Base-by-base conservation (phyloP, 352 stramenopile species). In the Globisporangium apiculatum region DNA sequence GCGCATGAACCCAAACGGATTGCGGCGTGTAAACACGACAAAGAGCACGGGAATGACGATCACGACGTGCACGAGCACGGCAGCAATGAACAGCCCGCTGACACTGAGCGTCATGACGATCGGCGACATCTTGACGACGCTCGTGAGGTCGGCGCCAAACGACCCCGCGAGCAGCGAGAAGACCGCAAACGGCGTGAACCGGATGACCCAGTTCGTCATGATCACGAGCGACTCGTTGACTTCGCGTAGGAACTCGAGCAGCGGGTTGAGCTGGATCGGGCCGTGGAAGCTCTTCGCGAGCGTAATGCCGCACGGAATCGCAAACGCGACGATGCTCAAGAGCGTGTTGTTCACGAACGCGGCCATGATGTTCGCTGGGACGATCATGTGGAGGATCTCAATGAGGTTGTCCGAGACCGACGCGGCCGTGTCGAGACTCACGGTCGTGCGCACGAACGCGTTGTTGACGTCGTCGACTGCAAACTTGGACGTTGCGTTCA, bases 171-270 rank as follows among this genome's bases (percentile, higher is more conserved):
- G 70, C 11, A 94, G 62, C 62, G 76, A 88, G 5, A 91, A 60
- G 47, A 94, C 76, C 3, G 81, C 83, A 37, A 86, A 58, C 3
- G 83, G 83, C 49, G 83, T 89, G 67, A 90, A 89, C 59, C 68
- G 69, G 45, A 91, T 73, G 43, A 91, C 71, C 72, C 71, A 87
- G 52, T 86, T 72, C 31, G 74, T 69, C 77, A 91, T 94, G 52
- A 76, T 76, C 47, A 90, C 69, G 40, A 94, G 76, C 53, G 79
- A 83, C 62, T 87, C 76, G 60, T 94, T 90, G 24, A 91, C 65
- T 38, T 94, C 78, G 12, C 81, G 68, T 14, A 91, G 74, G 63
- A 94, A 88, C 54, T 91, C 77, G 17, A 94, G 67, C 24, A 94
- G 55, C 51, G 81, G 79, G 74, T 91, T 89, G 54, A 90, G 71